phyloP scores from a whole-genome alignment of 305 asterid genomes.

The Nicotiana rustica region DNA sequence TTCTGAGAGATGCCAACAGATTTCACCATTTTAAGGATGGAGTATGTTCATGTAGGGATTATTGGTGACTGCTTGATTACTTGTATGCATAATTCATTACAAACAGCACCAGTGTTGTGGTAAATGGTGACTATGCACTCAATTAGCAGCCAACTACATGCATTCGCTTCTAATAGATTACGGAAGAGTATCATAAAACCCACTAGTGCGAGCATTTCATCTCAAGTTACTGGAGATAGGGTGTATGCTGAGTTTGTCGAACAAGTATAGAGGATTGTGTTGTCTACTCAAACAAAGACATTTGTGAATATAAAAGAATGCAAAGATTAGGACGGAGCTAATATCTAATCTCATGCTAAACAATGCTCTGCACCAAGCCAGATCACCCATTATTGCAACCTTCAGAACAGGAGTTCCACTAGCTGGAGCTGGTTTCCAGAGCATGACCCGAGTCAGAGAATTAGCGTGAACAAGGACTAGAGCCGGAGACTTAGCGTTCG shows the following conservation, averaged over 20 bases:
- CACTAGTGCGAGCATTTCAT: constrained; percentile 1
- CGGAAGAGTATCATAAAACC: constrained; percentile 23
- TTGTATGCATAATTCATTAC: not conserved
- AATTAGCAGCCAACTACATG: not conserved
- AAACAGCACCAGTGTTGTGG: not conserved
- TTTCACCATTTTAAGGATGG: constrained; percentile 42
- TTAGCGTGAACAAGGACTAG: constrained; percentile 15
- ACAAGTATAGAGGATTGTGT: constrained; percentile 9
- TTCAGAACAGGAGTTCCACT: constrained; percentile 23
- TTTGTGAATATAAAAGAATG: constrained; percentile 25
- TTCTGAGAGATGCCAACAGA: constrained; percentile 41
- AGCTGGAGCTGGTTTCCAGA: constrained; percentile 21
- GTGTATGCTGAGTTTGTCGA: not conserved
- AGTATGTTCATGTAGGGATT: constrained; percentile 38
- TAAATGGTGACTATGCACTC: not conserved
- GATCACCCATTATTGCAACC: not conserved
- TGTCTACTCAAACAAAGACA: constrained; percentile 22
- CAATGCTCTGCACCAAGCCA: not conserved
- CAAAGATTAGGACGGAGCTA: constrained; percentile 18
- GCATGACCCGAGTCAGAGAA: not conserved
- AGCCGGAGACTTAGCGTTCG: not conserved
- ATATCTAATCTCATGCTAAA: not conserved
- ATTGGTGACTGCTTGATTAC: constrained; percentile 31
- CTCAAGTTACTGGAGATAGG: not conserved
- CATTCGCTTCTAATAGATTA: not conserved